Evolutionary conservation across 2,329 filamentous ascomycete genomes (phyloP), one percentile per base, ranked within the genome.

Genomic region (Malbranchea zuffiana): DNA sequence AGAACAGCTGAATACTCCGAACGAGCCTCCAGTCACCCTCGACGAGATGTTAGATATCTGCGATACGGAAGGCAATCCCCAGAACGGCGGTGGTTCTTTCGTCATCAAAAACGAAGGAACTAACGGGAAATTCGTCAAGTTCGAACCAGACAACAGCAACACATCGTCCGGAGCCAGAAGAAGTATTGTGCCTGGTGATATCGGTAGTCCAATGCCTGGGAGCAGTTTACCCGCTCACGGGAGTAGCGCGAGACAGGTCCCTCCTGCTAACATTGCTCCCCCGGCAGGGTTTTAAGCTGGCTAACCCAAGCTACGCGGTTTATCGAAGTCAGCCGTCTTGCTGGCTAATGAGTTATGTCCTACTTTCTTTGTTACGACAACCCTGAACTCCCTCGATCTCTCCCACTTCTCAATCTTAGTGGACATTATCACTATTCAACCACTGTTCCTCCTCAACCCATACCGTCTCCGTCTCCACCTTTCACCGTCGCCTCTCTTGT

Each of bases 1-100:
- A 47, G 39, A 47, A 21, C 70, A 74, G 37, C 68, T 82, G 19
- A 75, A 78, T 37, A 64, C 65, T 21, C 62, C 71, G n/a, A 68
- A 68, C 37, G 72, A 79, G 40, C 59, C 68, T 17, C 54, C 65
- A 49, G 75, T 66, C 57, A 67, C 46, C 57, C 75, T 66, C 52
- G 69, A 68, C 17, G 87, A 95, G 50, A 69, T 96, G 49, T 69
- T 88, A 25, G 77, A 82, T 40, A 80, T 92, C 41, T 90, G 83
- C 56, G 88, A 96, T 50, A 94, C 88, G 1, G 84, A 94, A 55
- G 90, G 90, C 40, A 92, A 81, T 50, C 56, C 66, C 2, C 75
- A 79, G 41, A 96, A 96, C 50, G 90, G 90, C 30, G 88, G 88
- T 29, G 90, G 90, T n/a, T 80, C 73, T 17, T 92, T 98, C 52